Evolutionary conservation across 2,329 filamentous ascomycete genomes (phyloP), one percentile per base, ranked within the genome.

Genomic region (Colletotrichum euphorbiae): DNA sequence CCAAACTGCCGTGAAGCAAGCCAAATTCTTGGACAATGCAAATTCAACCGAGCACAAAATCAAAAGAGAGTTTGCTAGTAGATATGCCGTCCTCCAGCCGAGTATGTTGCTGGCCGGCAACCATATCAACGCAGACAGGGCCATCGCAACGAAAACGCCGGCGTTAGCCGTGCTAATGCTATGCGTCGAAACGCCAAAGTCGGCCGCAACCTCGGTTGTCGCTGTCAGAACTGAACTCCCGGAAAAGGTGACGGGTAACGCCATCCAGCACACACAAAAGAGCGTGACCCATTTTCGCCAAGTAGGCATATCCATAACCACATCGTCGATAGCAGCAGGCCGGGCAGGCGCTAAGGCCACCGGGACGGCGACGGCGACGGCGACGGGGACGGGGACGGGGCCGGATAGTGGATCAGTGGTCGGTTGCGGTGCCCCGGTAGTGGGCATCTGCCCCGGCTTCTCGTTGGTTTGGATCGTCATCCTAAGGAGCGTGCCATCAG

Each of bases 121-220:
- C 86, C 90, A 94, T 61, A 94, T 85, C 9, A 89, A 85, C 1
- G 91, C 89, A 13, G 85, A 87, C 4, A 93, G 63, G 0, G 90
- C 91, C 91, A 94, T 94, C 72, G 90, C 89, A 4, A 90, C 77
- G 81, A 93, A 85, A 72, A 93, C 93, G n/a, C 91, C 78, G 0
- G 92, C 91, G 78, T 94, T 95, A 74, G 87, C 90, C 50, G 91
- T 78, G 74, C 93, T 92, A 75, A 94, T 89, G 64, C 93, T 85
- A 6, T 87, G 87, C 3, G 89, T 90, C 0, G 87, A 90, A 0
- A 90, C 92, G 43, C 81, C 70, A 75, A 87, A 93, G 7, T 87
- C 89, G 5, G 75, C 77, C 2, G 91, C 91, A 6, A 95, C 89
- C 75, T 95, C 91, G 2, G 91, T 91, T 1, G 91, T 88, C 3